Conservation (phyloP, 345 rosid species). For the Raphanus sativus region DNA sequence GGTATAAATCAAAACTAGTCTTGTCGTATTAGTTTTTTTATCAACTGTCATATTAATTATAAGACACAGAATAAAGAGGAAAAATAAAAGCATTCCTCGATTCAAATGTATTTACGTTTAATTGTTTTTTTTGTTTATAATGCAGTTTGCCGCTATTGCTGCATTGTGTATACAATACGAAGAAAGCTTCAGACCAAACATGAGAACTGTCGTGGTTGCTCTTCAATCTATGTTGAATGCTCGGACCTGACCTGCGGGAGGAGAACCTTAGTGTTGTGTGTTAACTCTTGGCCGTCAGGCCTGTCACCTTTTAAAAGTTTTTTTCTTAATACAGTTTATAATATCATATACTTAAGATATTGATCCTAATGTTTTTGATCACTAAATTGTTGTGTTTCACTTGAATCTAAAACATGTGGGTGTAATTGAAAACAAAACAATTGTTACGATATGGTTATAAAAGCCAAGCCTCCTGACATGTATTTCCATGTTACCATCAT, state of each 20-base stretch:
- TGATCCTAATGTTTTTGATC: background rate
- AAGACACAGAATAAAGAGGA: background rate
- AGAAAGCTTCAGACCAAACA: background rate
- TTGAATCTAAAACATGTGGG: background rate
- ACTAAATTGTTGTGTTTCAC: background rate
- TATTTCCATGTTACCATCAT: background rate
- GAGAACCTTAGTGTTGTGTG: background rate
- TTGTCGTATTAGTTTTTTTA: background rate
- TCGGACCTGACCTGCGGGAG: background rate
- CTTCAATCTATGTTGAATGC: background rate
- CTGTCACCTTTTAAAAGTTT: background rate
- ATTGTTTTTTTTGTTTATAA: background rate
- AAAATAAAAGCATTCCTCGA: background rate
- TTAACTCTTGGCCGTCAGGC: background rate
- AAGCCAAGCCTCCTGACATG: background rate
- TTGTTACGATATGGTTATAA: too few species aligned
- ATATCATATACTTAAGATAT: background rate
- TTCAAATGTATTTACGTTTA: background rate
- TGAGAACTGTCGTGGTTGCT: background rate
- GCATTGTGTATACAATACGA: background rate
- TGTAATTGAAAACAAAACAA: background rate
- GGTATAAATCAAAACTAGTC: background rate
- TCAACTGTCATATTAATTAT: too few species aligned
- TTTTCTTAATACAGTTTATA: background rate
- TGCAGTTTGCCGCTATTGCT: background rate